Base-by-base conservation (phyloP, 805 yeast genomes). In the Pichia manshurica region DNA sequence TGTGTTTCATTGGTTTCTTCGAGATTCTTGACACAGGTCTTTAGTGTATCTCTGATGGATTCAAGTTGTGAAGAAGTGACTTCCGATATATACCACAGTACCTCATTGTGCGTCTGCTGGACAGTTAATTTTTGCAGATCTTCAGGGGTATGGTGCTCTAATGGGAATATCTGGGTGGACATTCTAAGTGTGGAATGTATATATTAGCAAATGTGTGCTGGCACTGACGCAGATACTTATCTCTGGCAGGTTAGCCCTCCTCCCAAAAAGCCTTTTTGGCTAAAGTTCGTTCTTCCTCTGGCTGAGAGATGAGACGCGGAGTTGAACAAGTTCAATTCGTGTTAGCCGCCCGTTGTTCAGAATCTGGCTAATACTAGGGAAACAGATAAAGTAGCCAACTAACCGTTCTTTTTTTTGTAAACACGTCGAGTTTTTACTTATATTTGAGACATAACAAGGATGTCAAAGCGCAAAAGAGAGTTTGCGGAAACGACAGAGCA, bases 51-150 rank as follows among this genome's bases (percentile, higher is more conserved):
- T 25, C 66, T 58, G 1, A 78, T 60, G 21, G 66, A 63, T 5
- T 80, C 80, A 20, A 77, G 48, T 47, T 72, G 76, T 0, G 81
- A 79, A 37, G 66, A 61, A 17, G 75, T 68, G 23, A 79, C 65
- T 46, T 72, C 70, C 28, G 67, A 54, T 25, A 78, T 67, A 45
- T 79, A 61, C 82, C 83, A 74, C 36, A 56, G 39, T 39, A 71
- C 65, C 52, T 78, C 75, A 20, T 51, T 51, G 19, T 40, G 34
- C 2, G 52, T 22, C 21, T 56, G 56, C 9, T 56, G 50, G 9
- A 46, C 25, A 3, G 49, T 40, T 9, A 29, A 29, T 2, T 21
- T 33, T 16, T 38, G 28, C 0, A 58, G 44, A 29, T 52, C 51
- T 3, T 36, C 44, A 10, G 21, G 22, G 2, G 46, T 22, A 3